Evolutionary conservation across 371 early-diverging fungal genomes (phyloP).

Genomic region (Capillidium heterosporum): DNA sequence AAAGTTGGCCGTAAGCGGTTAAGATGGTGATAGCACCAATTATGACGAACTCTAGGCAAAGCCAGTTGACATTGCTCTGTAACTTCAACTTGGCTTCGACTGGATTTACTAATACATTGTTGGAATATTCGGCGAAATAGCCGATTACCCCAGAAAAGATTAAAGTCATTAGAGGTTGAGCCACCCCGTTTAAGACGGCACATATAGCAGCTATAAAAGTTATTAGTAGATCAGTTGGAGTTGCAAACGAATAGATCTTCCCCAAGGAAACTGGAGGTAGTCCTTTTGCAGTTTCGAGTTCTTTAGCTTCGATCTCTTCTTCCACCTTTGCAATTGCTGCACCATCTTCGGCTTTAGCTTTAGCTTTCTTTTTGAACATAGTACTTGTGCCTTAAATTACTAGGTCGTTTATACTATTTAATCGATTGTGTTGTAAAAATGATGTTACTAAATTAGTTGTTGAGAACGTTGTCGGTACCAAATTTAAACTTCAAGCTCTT

Average conservation of each 20-base stretch:
- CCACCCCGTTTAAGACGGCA: constrained; percentile 15
- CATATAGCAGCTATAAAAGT: not conserved
- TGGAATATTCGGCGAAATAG: constrained; percentile 5
- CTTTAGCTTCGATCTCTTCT: not conserved
- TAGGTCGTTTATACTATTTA: too few species aligned
- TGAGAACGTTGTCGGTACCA: too few species aligned
- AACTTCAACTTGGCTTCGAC: not conserved
- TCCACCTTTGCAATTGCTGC: too few species aligned
- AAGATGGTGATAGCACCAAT: constrained; percentile 29
- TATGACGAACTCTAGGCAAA: constrained; percentile 33
- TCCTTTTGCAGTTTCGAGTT: not conserved
- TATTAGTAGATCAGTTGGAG: not conserved
- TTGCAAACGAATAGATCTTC: not conserved
- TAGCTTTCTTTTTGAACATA: too few species aligned
- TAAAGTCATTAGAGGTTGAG: constrained; percentile 21
- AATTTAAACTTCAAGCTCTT: too few species aligned
- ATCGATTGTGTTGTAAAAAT: too few species aligned
- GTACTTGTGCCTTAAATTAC: too few species aligned
- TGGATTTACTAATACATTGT: not conserved
- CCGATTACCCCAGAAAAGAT: constrained; percentile 12
- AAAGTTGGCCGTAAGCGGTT: constrained; percentile 18
- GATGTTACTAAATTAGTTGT: too few species aligned
- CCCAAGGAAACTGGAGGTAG: not conserved
- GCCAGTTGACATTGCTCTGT: not conserved
- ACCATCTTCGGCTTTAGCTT: too few species aligned